Evolutionary conservation across 2,329 filamentous ascomycete species (phyloP).

Genomic region (Nannizziopsis arthrosporioides): DNA sequence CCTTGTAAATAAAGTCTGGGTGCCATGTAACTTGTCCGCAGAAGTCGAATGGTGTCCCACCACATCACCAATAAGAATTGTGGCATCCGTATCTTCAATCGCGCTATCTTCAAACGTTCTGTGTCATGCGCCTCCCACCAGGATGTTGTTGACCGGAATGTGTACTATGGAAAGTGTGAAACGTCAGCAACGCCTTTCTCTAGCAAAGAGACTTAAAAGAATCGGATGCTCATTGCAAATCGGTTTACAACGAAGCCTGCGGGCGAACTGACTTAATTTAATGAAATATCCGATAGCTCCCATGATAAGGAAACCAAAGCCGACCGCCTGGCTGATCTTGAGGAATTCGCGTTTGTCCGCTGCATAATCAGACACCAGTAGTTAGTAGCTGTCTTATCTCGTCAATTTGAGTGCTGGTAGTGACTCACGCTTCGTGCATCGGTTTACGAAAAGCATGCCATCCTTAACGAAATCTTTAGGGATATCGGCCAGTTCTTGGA

Average conservation of each 20-base stretch:
- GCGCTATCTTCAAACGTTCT: neutral
- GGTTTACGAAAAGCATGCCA: conserved; percentile 38
- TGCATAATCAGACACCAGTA: conserved; percentile 25
- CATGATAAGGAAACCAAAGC: conserved; percentile 50
- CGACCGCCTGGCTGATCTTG: conserved; percentile 50
- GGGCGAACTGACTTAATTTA: conserved; percentile 43
- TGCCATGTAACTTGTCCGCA: neutral
- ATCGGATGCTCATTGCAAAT: neutral
- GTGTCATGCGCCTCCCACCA: conserved; percentile 37
- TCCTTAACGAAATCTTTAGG: conserved; percentile 44
- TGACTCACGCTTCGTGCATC: conserved; percentile 38
- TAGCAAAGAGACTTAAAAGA: too few relatives aligned
- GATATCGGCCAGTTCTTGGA: conserved; percentile 51
- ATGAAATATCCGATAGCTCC: conserved; percentile 49
- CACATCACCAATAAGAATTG: neutral
- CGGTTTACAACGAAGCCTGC: neutral
- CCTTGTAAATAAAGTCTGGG: neutral
- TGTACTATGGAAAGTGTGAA: conserved; percentile 29
- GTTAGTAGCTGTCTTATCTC: conserved; percentile 9
- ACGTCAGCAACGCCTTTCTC: neutral
- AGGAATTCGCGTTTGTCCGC: conserved; percentile 50
- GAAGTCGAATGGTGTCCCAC: neutral
- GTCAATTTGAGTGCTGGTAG: conserved; percentile 9
- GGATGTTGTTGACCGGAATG: conserved; percentile 41
- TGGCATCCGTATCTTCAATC: neutral